phyloP scores from a whole-genome alignment of 2,329 filamentous ascomycete genomes.

The Arthrobotrys sinensis region DNA sequence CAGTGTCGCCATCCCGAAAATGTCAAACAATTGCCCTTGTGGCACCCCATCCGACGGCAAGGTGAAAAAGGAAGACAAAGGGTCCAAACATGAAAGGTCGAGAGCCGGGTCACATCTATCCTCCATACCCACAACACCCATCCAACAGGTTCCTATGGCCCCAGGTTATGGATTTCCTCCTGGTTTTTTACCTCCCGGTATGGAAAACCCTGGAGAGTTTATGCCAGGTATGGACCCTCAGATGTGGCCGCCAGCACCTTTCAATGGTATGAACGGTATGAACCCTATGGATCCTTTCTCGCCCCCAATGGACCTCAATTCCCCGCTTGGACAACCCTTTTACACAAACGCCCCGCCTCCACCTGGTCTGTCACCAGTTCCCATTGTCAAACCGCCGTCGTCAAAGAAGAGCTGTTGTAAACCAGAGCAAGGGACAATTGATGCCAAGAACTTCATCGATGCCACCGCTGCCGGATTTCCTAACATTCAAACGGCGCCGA shows the following conservation, averaged over 20 bases:
- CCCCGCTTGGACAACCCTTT: conserved; percentile 32
- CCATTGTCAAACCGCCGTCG: conserved; percentile 24
- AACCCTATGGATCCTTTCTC: conserved; percentile 22
- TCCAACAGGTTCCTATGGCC: conserved; percentile 7
- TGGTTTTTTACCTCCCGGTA: conserved; percentile 30
- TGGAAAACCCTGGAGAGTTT: conserved; percentile 21
- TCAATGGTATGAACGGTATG: conserved; percentile 30
- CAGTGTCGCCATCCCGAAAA: conserved; percentile 63
- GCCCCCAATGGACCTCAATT: conserved; percentile 23
- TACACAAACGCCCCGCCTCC: conserved; percentile 18
- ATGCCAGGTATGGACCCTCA: conserved; percentile 25
- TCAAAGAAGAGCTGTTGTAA: conserved; percentile 50
- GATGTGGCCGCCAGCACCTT: conserved; percentile 27
- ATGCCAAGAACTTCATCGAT: conserved; percentile 41
- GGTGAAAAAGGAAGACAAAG: conserved; percentile 48
- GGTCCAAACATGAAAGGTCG: conserved; percentile 20
- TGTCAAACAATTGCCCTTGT: conserved; percentile 40
- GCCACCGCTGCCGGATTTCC: conserved; percentile 30
- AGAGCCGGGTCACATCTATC: conserved; percentile 24
- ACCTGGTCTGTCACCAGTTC: conserved; percentile 16
- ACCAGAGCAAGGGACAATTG: conserved; percentile 19
- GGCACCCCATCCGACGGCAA: conserved; percentile 30
- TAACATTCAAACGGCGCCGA: conserved; percentile 6
- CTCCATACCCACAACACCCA: conserved; percentile 27
- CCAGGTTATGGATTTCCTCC: conserved; percentile 20